Evolutionary conservation across 2,329 filamentous ascomycete genomes (phyloP).

Genomic region (Penicillium sp.): DNA sequence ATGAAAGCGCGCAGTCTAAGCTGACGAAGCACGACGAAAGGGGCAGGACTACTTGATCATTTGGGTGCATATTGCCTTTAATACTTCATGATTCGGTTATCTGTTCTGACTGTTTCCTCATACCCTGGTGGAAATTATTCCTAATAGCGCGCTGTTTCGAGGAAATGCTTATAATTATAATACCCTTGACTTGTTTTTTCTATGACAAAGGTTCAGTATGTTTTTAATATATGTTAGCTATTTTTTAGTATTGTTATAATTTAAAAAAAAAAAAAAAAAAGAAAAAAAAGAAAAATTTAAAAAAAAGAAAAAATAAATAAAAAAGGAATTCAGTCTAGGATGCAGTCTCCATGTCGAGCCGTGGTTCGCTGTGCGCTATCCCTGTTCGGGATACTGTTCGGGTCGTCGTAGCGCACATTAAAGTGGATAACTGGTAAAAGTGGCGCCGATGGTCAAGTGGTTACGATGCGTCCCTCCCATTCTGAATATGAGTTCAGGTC

Average conservation of each 20-base stretch:
- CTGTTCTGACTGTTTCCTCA: not conserved
- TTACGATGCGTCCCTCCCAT: conserved; percentile 25
- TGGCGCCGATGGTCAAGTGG: conserved; percentile 22
- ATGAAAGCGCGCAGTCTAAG: not conserved
- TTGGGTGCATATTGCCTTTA: not conserved
- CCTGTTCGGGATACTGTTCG: not conserved
- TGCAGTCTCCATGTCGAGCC: not conserved
- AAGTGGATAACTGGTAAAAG: not conserved
- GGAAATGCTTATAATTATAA: no score
- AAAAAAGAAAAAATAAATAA: no score
- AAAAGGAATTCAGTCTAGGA: no score
- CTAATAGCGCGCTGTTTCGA: no score
- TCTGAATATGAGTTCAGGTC: conserved; percentile 6
- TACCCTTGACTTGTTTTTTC: no score
- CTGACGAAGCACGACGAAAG: not conserved
- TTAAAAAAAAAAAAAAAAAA: no score
- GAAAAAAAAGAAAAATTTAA: not conserved
- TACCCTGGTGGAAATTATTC: not conserved
- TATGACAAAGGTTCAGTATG: no score
- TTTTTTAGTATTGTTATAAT: not conserved
- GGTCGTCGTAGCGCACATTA: not conserved
- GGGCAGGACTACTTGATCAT: not conserved
- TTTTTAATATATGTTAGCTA: no score
- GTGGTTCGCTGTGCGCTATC: not conserved
- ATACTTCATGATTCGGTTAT: not conserved